phyloP scores from a whole-genome alignment of 345 rosid genomes.

The Bretschneidera sinensis region DNA sequence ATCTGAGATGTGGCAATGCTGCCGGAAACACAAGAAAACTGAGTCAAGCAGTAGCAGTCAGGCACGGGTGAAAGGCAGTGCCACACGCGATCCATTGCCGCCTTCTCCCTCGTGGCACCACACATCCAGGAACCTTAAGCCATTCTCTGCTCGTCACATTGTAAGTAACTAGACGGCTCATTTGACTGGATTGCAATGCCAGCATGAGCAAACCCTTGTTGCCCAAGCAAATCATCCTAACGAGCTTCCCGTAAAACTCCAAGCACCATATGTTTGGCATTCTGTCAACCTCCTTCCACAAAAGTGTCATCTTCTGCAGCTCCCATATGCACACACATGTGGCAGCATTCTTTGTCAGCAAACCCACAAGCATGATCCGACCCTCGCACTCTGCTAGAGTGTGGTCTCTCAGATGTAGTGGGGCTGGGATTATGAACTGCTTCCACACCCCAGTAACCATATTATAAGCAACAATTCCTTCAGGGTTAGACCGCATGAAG shows the following conservation, averaged over 20 bases:
- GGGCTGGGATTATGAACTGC: slow-evolving; percentile 74
- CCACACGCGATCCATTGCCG: slow-evolving; percentile 94
- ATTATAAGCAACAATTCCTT: slow-evolving; percentile 79
- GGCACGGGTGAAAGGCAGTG: slow-evolving; percentile 81
- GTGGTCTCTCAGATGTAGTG: slow-evolving; percentile 70
- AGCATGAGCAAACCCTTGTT: slow-evolving; percentile 93
- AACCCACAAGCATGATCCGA: slow-evolving; percentile 83
- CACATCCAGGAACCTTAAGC: slow-evolving; percentile 79
- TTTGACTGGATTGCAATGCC: slow-evolving; percentile 81
- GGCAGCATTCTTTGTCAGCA: slow-evolving; percentile 91
- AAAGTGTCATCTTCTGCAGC: slow-evolving; percentile 98
- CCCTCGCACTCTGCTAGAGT: slow-evolving; percentile 87
- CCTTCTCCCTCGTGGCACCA: slow-evolving; percentile 67
- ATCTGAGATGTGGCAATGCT: too few relatives aligned
- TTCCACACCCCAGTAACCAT: slow-evolving; percentile 73
- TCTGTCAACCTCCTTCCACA: slow-evolving; percentile 99
- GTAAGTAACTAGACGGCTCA: slow-evolving; percentile 83
- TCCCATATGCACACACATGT: slow-evolving; percentile 98
- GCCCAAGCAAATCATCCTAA: slow-evolving; percentile 97
- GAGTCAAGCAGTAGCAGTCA: slow-evolving; percentile 58
- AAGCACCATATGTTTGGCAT: slow-evolving; percentile 99
- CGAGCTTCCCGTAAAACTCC: slow-evolving; percentile 99
- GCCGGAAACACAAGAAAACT: too few relatives aligned
- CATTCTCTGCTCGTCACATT: slow-evolving; percentile 71
- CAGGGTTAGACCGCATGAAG: slow-evolving; percentile 92